Evolutionary conservation across 1,139 yeast species (phyloP).

Genomic region (Pichia sorboxylosa): DNA sequence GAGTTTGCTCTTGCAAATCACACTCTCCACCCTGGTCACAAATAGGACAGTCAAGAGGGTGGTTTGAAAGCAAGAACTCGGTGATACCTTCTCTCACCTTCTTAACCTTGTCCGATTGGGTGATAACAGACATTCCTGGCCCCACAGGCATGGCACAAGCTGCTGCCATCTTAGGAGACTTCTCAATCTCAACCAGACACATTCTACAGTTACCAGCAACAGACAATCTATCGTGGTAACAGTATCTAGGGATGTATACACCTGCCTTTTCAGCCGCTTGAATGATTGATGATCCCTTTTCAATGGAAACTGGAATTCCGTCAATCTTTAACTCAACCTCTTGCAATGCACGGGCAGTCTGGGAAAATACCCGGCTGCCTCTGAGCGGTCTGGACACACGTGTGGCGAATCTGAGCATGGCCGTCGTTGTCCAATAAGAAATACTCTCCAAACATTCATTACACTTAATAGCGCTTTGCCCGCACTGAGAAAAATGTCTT

Average conservation of each 20-base stretch:
- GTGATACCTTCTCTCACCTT: constrained; percentile 88
- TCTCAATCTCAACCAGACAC: constrained; percentile 86
- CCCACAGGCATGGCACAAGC: constrained; percentile 89
- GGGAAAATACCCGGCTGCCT: too few species aligned
- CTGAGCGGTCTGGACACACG: too few species aligned
- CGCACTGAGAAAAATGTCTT: too few species aligned
- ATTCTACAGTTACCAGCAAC: constrained; percentile 93
- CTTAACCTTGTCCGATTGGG: constrained; percentile 68
- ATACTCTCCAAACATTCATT: too few species aligned
- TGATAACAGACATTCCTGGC: constrained; percentile 80
- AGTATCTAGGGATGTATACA: constrained; percentile 76
- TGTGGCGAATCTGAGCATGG: too few species aligned
- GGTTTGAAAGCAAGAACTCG: constrained; percentile 79
- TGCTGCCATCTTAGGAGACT: constrained; percentile 84
- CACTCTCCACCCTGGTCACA: constrained; percentile 96
- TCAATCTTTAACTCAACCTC: constrained; percentile 72
- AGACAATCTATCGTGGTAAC: constrained; percentile 85
- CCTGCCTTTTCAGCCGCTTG: constrained; percentile 93
- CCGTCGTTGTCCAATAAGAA: too few species aligned
- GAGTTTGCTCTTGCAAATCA: constrained; percentile 80
- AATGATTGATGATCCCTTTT: constrained; percentile 79
- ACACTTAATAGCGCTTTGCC: too few species aligned
- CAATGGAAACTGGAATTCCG: constrained; percentile 65
- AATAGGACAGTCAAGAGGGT: constrained; percentile 86
- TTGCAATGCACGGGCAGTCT: too few species aligned